Conservation (phyloP, 176 grass and related monocot species). For the Secale cereale region DNA sequence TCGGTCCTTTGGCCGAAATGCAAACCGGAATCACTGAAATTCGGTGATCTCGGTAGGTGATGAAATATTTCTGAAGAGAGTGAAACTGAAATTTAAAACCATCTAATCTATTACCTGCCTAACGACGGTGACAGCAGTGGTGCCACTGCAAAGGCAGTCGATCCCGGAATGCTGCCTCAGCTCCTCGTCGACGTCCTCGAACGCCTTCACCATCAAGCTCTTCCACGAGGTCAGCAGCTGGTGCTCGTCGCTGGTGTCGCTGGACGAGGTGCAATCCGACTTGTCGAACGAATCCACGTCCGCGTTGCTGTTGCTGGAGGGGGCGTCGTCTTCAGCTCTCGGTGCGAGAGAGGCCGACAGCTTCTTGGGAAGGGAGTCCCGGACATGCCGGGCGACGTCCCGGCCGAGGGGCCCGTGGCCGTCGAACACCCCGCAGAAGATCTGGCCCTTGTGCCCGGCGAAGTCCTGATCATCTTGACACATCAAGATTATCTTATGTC, state of each 20-base stretch:
- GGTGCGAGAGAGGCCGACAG: conserved; percentile 28
- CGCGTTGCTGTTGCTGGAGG: not conserved
- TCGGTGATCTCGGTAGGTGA: too few relatives aligned
- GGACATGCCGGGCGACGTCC: conserved; percentile 61
- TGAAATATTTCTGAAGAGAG: too few relatives aligned
- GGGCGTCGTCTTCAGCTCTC: conserved; percentile 1
- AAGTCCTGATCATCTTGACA: conserved; percentile 56
- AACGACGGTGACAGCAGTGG: conserved; percentile 62
- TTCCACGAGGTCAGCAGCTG: conserved; percentile 52
- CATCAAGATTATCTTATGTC: conserved; percentile 14
- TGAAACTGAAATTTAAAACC: too few relatives aligned
- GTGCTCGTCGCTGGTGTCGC: conserved; percentile 2
- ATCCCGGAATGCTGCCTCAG: conserved; percentile 52
- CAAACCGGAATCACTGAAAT: too few relatives aligned
- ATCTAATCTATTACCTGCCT: conserved; percentile 45
- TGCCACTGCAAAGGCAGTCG: conserved; percentile 84
- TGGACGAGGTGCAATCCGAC: conserved; percentile 21
- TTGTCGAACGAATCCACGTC: conserved; percentile 35
- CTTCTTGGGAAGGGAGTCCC: conserved; percentile 51
- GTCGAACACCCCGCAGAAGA: conserved; percentile 78
- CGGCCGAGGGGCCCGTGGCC: conserved; percentile 71
- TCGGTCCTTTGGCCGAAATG: too few relatives aligned
- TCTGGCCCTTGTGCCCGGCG: conserved; percentile 51
- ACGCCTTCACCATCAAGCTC: conserved; percentile 46
- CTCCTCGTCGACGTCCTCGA: conserved; percentile 68